Conservation (phyloP, 306 rosid genomes). For the Quercus variabilis region DNA sequence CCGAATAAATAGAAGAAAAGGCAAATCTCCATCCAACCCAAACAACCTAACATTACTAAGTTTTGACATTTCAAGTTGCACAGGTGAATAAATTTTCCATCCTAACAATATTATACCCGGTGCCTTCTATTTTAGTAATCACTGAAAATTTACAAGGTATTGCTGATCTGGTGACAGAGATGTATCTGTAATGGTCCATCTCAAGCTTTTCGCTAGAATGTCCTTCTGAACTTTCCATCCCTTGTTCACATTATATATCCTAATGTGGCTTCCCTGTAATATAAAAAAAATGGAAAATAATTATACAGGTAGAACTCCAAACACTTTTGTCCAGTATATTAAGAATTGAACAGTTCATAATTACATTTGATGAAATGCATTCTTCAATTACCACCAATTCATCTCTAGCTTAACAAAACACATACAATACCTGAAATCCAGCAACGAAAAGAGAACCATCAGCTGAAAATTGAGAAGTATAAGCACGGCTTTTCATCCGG, state of each 20-base stretch:
- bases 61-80: no score
- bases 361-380: conserved; percentile 7
- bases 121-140: neutral
- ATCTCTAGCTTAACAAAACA: neutral
- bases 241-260: conserved; percentile 74
- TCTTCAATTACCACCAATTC: neutral
- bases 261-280: conserved; percentile 74
- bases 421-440: conserved; percentile 45
- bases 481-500: conserved; percentile 44
- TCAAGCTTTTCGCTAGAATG: conserved; percentile 69
- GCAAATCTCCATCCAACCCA: conserved; percentile 11
- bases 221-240: conserved; percentile 85
- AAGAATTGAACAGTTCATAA: neutral
- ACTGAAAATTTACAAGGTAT: conserved; percentile 66
- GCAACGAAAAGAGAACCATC: conserved; percentile 58
- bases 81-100: neutral
- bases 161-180: conserved; percentile 79
- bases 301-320: neutral
- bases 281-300: neutral
- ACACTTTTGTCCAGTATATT: neutral
- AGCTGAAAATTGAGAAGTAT: conserved; percentile 55
- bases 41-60: no score
- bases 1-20: neutral
- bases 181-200: conserved; percentile 94
- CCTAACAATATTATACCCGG: neutral